Evolutionary conservation across 2,329 filamentous ascomycete species (phyloP), one percentile per base, ranked within the genome.

Genomic region (Ascochyta clinopodiicola): DNA sequence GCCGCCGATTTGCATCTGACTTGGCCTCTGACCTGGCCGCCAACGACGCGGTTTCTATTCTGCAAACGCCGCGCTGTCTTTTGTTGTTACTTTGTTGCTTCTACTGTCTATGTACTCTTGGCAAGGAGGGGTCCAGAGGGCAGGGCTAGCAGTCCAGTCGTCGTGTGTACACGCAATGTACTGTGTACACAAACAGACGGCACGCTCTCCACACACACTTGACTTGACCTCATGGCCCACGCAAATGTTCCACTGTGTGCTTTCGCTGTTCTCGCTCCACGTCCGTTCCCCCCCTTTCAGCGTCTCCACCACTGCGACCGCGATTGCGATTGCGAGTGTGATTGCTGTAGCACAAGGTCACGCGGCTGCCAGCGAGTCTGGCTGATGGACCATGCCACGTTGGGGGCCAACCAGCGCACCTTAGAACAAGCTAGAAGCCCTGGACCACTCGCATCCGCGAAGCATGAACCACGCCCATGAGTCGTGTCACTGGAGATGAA

Each of bases 361-460:
- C 55, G 60, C 61, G 59, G 53, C 61, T 62, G 61, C 62, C 58
- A 59, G 54, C 59, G 45, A 54, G 43, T 56, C 46, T 50, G 51
- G 55, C 57, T 61, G 61, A 56, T 48, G 46, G 56, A 53, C 57
- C 57, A 59, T 53, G 59, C 58, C 59, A 47, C 50, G 51, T 57
- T 49, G 60, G 61, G 51, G 52, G 60, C 72, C 70, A 72, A 72
- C 71, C 70, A 70, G 48, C 46, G 49, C 51, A 6, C 39, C 53
- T 44, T 69, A 59, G 69, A 73, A 72, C 62, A 62, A 64, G 64
- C 69, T 71, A 69, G 69, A 73, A 72, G 50, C 68, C 63, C 67
- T 61, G 66, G 66, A 50, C 59, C 60, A 52, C 42, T 43, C 42
- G 31, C 52, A 45, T 42, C 31, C 36, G 44, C 51, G 57, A 55